These are phyloP conservation scores for Phytophthora meadii DNA, from an alignment of 352 stramenopile genomes.

Conservation along the genomic window DNA sequence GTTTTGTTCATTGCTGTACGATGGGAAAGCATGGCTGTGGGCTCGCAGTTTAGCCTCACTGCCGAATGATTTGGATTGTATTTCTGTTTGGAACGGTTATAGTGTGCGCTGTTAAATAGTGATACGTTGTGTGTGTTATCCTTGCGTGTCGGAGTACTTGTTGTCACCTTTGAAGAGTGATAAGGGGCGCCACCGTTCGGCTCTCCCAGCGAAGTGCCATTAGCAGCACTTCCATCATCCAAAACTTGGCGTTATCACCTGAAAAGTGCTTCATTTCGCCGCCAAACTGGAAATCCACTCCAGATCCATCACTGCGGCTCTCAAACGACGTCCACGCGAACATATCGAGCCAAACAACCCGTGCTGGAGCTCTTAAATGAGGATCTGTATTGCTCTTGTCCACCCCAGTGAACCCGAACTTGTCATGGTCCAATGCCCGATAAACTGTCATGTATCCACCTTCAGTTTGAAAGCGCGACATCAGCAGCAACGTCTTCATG, in stretches of 20 bases:
- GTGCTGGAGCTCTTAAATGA: constrained; percentile 2
- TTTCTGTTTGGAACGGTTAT: background rate
- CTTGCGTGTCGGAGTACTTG: background rate
- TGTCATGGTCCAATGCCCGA: constrained; percentile 41
- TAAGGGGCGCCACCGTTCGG: constrained; percentile 27
- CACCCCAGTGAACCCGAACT: constrained; percentile 27
- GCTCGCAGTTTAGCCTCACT: constrained; percentile 53
- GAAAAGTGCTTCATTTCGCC: constrained; percentile 43
- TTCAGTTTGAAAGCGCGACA: constrained; percentile 46
- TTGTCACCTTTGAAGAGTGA: constrained; percentile 30
- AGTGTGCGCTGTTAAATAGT: constrained; percentile 17
- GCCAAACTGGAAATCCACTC: constrained; percentile 36
- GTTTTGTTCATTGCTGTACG: constrained; percentile 72
- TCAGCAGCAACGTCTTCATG: constrained; percentile 47
- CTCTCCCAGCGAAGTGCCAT: constrained; percentile 43
- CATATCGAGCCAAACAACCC: constrained; percentile 43
- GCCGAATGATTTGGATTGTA: constrained; percentile 23
- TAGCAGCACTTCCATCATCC: constrained; percentile 45
- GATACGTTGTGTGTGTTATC: background rate
- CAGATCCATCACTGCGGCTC: constrained; percentile 18
- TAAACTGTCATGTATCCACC: constrained; percentile 48
- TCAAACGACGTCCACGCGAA: constrained; percentile 43
- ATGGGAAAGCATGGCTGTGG: constrained; percentile 71
- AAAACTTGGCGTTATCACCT: constrained; percentile 39
- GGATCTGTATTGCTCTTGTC: background rate